phyloP scores from a whole-genome alignment of 768 basidiomycete genomes.

The Goffeauzyma gilvescens region DNA sequence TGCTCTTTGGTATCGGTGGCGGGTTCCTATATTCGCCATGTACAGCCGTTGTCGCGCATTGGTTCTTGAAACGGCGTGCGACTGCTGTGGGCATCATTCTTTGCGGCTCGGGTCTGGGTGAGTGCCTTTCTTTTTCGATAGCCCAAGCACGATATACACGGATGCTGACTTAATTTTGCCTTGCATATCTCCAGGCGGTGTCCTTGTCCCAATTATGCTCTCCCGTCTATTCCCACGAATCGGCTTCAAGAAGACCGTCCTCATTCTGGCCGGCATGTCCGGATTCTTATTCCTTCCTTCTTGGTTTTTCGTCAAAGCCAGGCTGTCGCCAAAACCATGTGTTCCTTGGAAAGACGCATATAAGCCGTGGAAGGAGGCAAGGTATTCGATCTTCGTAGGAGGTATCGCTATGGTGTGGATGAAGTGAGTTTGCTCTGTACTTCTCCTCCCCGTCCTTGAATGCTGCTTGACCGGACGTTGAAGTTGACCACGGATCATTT shows the following conservation, averaged over 20 bases:
- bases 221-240: constrained; percentile 14
- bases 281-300: constrained; percentile 23
- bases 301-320: constrained; percentile 25
- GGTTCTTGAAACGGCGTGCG: constrained; percentile 23
- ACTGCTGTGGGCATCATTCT: constrained; percentile 26
- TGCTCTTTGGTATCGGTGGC: constrained; percentile 21
- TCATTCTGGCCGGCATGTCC: constrained; percentile 25
- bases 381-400: constrained; percentile 18
- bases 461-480: not conserved
- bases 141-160: not conserved
- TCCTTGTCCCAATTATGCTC: constrained; percentile 27
- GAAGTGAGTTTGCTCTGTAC: constrained; percentile 15
- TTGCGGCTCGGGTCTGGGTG: constrained; percentile 21
- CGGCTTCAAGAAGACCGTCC: constrained; percentile 23
- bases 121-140: not conserved
- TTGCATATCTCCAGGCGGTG: constrained; percentile 10
- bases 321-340: constrained; percentile 18
- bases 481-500: not conserved
- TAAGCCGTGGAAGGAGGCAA: constrained; percentile 20
- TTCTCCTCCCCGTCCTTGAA: not conserved
- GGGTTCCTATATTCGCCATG: constrained; percentile 21
- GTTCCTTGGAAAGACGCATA: constrained; percentile 16
- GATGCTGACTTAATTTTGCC: not conserved
- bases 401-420: constrained; percentile 21
- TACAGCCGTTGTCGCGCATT: constrained; percentile 25